Base-by-base conservation (phyloP, 306 rosid species). In the Castanea sativa region DNA sequence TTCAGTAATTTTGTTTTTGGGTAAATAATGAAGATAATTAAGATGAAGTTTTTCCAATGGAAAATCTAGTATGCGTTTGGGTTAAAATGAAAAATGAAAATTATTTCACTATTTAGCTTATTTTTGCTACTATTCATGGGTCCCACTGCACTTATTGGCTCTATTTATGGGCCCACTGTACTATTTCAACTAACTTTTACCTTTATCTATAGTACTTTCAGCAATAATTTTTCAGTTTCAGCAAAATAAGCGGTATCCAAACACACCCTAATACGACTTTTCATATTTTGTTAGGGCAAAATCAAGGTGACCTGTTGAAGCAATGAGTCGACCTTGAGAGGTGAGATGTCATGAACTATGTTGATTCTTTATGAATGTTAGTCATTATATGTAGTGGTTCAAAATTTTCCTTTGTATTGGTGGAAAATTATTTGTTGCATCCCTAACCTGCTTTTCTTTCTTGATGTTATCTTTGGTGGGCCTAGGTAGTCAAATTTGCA, bases 241-340 rank as follows among this genome's bases (percentile, higher is more conserved):
- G 27, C 27, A 25, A 25, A 25, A 25, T 25, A 25, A 25, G 27
- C 27, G 27, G 27, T 25, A 25, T 25, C 27, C 27, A 25, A 25
- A 25, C 2, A 25, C 2, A 25, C 27, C 27, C 27, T 82, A 45
- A 73, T 77, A 59, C 82, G 49, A 49, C 78, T 69, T 68, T 70
- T 33, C 59, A 41, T 71, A 69, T 83, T 76, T 79, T 87, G 81
- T 58, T 73, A 92, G 98, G 92, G 74, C 87, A 78, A 85, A 84
- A 74, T 82, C 90, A 88, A 82, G 76, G 69, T 60, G 91, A 87
- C 30, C 59, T 71, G 70, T 38, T 80, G 81, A 87, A 84, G 86
- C 86, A 81, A 71, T 90, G 85, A 92, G 41, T 61, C 60, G 72
- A 78, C 79, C 82, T 79, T 75, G 49, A 73, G 78, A 76, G 86